Evolutionary conservation across 1,139 yeast species (phyloP).

Genomic region (Scheffersomyces segobiensis): DNA sequence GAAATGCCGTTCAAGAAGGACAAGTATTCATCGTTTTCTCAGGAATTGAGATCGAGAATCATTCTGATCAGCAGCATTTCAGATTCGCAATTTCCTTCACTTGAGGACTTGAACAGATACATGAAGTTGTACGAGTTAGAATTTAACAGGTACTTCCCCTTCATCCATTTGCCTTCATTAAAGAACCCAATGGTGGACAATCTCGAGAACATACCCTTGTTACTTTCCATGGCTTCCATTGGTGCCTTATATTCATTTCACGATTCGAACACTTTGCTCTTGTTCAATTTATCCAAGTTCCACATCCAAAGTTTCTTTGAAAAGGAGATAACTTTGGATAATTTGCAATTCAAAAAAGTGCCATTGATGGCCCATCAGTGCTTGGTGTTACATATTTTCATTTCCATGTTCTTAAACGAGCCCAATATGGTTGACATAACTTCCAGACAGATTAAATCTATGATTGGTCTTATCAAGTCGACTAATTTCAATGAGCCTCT

Average conservation of each 20-base stretch:
- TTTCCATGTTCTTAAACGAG: slow-evolving; percentile 82
- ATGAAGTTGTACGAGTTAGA: slow-evolving; percentile 69
- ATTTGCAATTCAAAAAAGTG: slow-evolving; percentile 57
- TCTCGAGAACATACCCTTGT: slow-evolving; percentile 68
- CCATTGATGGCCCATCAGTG: slow-evolving; percentile 92
- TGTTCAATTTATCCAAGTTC: slow-evolving; percentile 77
- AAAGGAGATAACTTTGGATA: slow-evolving; percentile 46
- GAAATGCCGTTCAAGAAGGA: slow-evolving; percentile 10
- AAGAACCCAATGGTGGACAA: slow-evolving; percentile 54
- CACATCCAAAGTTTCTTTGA: slow-evolving; percentile 79
- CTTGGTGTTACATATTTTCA: slow-evolving; percentile 74
- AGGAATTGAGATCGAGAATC: slow-evolving; percentile 54
- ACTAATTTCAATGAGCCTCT: slow-evolving; percentile 75
- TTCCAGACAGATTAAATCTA: slow-evolving; percentile 71
- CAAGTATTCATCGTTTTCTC: slow-evolving; percentile 32
- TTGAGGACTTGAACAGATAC: slow-evolving; percentile 73
- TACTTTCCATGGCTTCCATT: slow-evolving; percentile 82
- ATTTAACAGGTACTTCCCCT: slow-evolving; percentile 79
- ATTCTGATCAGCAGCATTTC: slow-evolving; percentile 50
- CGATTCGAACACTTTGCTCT: slow-evolving; percentile 69
- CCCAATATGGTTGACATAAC: slow-evolving; percentile 71
- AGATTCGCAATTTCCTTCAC: slow-evolving; percentile 67
- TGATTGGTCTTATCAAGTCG: slow-evolving; percentile 75
- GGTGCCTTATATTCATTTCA: slow-evolving; percentile 89
- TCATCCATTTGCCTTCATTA: slow-evolving; percentile 74